Evolutionary conservation across 225 moss, liverwort and hornwort species (phyloP).

Genomic region (Rhytidiadelphus loreus): DNA sequence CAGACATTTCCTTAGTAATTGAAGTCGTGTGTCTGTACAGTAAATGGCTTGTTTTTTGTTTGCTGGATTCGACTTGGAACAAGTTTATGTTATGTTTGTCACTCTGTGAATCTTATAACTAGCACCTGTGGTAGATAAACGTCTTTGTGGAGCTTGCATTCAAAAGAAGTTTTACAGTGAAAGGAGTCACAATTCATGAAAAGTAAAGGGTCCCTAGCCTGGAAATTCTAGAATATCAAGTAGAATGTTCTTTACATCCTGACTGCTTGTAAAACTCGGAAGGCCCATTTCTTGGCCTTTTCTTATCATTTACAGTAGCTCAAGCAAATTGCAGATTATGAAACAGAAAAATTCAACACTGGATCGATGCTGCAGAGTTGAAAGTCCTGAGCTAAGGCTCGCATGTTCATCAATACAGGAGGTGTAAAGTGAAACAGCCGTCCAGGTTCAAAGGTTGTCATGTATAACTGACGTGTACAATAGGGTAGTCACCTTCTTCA

Average conservation of each 20-base stretch:
- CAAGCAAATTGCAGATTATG: not conserved
- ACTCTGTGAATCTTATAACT: not conserved
- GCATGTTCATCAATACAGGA: not conserved
- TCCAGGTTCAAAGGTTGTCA: too few species aligned
- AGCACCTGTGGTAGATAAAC: not conserved
- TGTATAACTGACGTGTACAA: too few species aligned
- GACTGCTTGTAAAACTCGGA: not conserved
- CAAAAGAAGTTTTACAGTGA: not conserved
- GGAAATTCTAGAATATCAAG: not conserved
- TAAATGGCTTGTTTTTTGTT: not conserved
- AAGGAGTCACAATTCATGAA: not conserved
- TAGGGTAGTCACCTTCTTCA: too few species aligned
- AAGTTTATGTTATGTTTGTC: not conserved
- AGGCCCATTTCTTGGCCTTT: not conserved
- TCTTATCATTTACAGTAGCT: not conserved
- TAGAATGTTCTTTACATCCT: too few species aligned
- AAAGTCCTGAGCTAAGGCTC: not conserved
- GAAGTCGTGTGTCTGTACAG: not conserved
- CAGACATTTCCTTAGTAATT: not conserved
- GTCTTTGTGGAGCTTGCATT: not conserved
- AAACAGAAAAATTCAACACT: not conserved
- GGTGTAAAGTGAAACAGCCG: not conserved
- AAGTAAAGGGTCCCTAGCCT: not conserved
- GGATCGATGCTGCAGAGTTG: not conserved
- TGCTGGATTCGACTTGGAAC: not conserved